phyloP scores from a whole-genome alignment of 345 rosid genomes.

The Moricandia moricandioides region DNA sequence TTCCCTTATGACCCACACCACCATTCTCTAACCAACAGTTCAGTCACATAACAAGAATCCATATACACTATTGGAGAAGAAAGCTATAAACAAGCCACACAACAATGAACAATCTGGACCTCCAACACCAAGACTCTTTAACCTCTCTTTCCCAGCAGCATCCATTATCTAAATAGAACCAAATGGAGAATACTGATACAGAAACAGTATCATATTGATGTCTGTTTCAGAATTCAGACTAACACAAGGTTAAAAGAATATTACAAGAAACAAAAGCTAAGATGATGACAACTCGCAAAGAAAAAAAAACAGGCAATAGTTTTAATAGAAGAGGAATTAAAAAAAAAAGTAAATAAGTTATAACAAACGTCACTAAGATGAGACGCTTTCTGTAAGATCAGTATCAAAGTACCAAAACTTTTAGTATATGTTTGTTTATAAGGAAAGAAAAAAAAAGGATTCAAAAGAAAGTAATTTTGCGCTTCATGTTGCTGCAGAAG shows the following conservation, averaged over 20 bases:
- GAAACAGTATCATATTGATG: neutral
- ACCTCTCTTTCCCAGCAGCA: conserved; percentile 87
- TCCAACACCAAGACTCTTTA: too few relatives aligned
- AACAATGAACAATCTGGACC: too few relatives aligned
- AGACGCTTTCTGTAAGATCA: conserved; percentile 15
- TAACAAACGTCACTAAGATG: conserved; percentile 17
- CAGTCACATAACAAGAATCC: neutral
- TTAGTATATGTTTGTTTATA: conserved; percentile 9
- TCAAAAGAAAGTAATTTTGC: neutral
- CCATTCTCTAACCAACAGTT: conserved; percentile 49
- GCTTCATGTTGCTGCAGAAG: conserved; percentile 8
- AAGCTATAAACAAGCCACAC: conserved; percentile 39
- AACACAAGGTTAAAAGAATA: too few relatives aligned
- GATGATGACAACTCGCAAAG: neutral
- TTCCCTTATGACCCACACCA: conserved; percentile 92
- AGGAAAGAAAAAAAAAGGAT: neutral
- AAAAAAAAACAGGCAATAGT: neutral
- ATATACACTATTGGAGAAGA: neutral
- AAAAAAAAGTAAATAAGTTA: neutral
- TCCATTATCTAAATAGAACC: conserved; percentile 66
- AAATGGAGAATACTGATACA: neutral
- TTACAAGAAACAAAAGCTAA: neutral
- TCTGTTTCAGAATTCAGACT: neutral
- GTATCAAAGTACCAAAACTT: conserved; percentile 18
- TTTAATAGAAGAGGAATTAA: neutral